A percentile compares a stretch with the other conserved stretches of the same genome.
Conservation (phyloP, 306 rosid genomes). For the Leucaena leucocephala region DNA sequence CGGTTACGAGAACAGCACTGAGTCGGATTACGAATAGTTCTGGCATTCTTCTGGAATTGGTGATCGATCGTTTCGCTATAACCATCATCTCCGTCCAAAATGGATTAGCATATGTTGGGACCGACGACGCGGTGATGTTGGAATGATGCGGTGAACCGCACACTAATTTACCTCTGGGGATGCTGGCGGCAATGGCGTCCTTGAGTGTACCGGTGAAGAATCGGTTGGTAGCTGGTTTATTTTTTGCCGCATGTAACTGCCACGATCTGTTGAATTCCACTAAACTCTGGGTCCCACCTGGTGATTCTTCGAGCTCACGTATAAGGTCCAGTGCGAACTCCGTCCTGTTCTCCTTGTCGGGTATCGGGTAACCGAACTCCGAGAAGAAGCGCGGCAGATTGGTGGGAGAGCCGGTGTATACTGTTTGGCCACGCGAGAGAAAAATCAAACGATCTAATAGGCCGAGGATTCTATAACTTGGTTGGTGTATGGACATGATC, state of each 20-base stretch:
- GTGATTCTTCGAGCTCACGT: constrained; percentile 73
- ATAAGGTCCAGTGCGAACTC: constrained; percentile 87
- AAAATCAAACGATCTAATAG: constrained; percentile 71
- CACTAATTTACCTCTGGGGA: constrained; percentile 75
- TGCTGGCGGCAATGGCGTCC: constrained; percentile 80
- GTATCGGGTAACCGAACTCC: constrained; percentile 83
- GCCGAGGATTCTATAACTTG: constrained; percentile 77
- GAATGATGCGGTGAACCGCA: constrained; percentile 65
- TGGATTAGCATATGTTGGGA: constrained; percentile 75
- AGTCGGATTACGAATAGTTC: constrained; percentile 77
- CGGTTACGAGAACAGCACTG: constrained; percentile 79
- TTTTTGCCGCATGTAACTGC: constrained; percentile 45
- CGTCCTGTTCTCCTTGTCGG: constrained; percentile 74
- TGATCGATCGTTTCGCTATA: constrained; percentile 63
- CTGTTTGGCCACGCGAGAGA: constrained; percentile 84
- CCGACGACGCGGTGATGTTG: constrained; percentile 34
- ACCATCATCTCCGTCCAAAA: constrained; percentile 76
- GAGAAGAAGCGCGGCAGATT: constrained; percentile 57
- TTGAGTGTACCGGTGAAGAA: constrained; percentile 42
- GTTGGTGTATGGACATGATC: constrained; percentile 84
- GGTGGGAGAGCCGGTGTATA: constrained; percentile 66
- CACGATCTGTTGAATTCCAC: constrained; percentile 81
- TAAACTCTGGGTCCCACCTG: constrained; percentile 58
- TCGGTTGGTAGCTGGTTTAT: neutral
- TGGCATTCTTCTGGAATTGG: constrained; percentile 76